These are phyloP conservation scores for Lactarius deliciosus DNA, from an alignment of 768 basidiomycete genomes.

Conservation along the genomic window DNA sequence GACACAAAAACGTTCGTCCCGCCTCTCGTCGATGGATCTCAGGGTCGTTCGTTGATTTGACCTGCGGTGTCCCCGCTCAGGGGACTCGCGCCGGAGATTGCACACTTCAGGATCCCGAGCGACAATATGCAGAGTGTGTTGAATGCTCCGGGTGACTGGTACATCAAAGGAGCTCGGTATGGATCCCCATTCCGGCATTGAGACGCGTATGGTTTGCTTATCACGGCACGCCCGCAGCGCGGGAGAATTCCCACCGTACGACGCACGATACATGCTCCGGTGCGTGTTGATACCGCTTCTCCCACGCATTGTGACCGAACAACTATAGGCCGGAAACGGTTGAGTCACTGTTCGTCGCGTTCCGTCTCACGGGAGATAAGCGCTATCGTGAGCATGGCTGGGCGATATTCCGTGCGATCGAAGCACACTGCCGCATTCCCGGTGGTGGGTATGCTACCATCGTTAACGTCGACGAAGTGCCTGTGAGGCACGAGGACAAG, in stretches of 20 bases:
- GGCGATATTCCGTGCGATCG: slow-evolving; percentile 87
- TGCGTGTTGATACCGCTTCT: slow-evolving; percentile 33
- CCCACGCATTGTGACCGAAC: background rate
- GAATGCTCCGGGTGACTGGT: slow-evolving; percentile 71
- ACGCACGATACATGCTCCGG: slow-evolving; percentile 93
- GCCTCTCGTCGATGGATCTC: background rate
- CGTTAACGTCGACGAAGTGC: slow-evolving; percentile 78
- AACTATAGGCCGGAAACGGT: slow-evolving; percentile 80
- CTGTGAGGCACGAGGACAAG: slow-evolving; percentile 71
- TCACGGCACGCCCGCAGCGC: slow-evolving; percentile 24
- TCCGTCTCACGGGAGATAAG: slow-evolving; percentile 81
- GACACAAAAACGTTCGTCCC: slow-evolving; percentile 72
- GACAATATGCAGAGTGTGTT: slow-evolving; percentile 50
- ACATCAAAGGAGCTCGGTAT: slow-evolving; percentile 80
- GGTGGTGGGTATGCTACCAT: slow-evolving; percentile 84
- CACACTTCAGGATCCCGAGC: slow-evolving; percentile 70
- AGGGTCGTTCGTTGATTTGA: background rate
- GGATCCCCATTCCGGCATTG: slow-evolving; percentile 28
- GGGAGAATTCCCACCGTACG: slow-evolving; percentile 49
- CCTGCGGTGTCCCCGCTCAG: slow-evolving; percentile 39
- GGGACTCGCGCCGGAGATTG: slow-evolving; percentile 87
- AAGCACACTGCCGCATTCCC: slow-evolving; percentile 74
- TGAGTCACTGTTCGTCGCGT: slow-evolving; percentile 91
- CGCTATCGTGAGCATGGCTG: slow-evolving; percentile 83
- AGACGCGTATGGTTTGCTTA: background rate